A percentile compares a stretch with the other conserved stretches of the same genome.
These are phyloP conservation scores for Aspergillus felis DNA, from an alignment of 2,329 filamentous ascomycete genomes.

Conservation along the genomic window DNA sequence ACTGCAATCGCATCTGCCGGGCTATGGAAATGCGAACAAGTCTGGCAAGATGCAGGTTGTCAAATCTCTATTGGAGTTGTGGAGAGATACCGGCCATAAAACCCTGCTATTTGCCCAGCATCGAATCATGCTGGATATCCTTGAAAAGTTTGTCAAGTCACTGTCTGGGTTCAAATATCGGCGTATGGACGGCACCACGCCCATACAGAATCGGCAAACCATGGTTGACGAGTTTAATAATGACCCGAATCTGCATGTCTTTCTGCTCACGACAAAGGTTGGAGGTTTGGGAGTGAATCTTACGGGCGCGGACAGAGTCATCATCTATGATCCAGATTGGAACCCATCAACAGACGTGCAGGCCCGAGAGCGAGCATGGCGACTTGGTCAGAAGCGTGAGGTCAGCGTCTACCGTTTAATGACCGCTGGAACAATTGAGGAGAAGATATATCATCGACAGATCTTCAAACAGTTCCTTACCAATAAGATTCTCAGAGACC, in stretches of 20 bases:
- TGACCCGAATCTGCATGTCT: conserved; percentile 73
- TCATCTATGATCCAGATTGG: conserved; percentile 99
- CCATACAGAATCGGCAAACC: conserved; percentile 79
- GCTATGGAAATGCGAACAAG: conserved; percentile 71
- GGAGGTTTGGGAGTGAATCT: conserved; percentile 91
- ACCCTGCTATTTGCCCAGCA: conserved; percentile 90
- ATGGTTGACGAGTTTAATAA: conserved; percentile 94
- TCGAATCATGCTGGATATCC: conserved; percentile 90
- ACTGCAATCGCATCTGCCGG: conserved; percentile 53
- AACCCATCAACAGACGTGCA: conserved; percentile 96
- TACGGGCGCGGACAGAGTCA: conserved; percentile 90
- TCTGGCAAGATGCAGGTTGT: conserved; percentile 97
- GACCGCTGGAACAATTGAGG: conserved; percentile 95
- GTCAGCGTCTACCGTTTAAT: conserved; percentile 97
- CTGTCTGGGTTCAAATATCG: conserved; percentile 70
- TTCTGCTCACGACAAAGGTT: conserved; percentile 91
- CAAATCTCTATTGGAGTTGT: conserved; percentile 78
- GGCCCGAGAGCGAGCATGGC: conserved; percentile 92
- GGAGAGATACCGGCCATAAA: conserved; percentile 91
- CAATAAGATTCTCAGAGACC: conserved; percentile 92
- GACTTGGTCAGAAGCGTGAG: conserved; percentile 87
- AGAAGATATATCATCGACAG: conserved; percentile 98
- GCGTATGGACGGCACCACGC: conserved; percentile 90
- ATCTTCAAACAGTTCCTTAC: conserved; percentile 98
- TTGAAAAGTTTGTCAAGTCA: conserved; percentile 72